phyloP scores from a whole-genome alignment of 148 eudicot genomes.

The Agrostemma githago region DNA sequence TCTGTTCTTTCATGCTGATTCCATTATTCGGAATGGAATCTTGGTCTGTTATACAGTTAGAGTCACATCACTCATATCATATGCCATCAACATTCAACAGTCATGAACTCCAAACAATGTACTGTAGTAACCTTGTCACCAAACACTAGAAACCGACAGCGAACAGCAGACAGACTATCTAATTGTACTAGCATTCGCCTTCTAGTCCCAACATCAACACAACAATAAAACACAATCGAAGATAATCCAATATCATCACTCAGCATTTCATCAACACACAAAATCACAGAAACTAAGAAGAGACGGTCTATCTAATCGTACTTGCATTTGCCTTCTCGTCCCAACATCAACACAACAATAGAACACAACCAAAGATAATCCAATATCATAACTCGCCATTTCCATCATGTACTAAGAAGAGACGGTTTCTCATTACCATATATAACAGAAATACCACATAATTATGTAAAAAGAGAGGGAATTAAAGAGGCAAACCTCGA shows the following conservation, averaged over 20 bases:
- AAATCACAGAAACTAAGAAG: too few species aligned
- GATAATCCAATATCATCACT: not conserved
- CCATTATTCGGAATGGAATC: slow-evolving; percentile 10
- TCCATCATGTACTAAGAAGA: too few species aligned
- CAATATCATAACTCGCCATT: not conserved
- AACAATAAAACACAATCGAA: not conserved
- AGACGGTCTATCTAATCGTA: not conserved
- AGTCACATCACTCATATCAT: not conserved
- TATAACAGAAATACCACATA: not conserved
- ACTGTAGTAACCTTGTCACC: not conserved
- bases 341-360: not conserved
- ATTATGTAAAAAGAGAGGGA: slow-evolving; percentile 1
- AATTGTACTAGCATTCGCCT: not conserved
- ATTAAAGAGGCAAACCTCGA: slow-evolving; percentile 48
- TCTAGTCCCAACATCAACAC: not conserved
- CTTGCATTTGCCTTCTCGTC: not conserved
- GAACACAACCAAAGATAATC: not conserved
- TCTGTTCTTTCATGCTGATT: slow-evolving; percentile 39
- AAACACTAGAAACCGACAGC: not conserved
- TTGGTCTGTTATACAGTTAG: not conserved
- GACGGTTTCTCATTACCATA: not conserved
- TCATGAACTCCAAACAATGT: not conserved
- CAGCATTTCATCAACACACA: too few species aligned
- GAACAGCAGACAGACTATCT: not conserved
- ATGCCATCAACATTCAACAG: not conserved